Evolutionary conservation across 352 stramenopile genomes (phyloP).

Genomic region (Halophytophthora batemanensis): DNA sequence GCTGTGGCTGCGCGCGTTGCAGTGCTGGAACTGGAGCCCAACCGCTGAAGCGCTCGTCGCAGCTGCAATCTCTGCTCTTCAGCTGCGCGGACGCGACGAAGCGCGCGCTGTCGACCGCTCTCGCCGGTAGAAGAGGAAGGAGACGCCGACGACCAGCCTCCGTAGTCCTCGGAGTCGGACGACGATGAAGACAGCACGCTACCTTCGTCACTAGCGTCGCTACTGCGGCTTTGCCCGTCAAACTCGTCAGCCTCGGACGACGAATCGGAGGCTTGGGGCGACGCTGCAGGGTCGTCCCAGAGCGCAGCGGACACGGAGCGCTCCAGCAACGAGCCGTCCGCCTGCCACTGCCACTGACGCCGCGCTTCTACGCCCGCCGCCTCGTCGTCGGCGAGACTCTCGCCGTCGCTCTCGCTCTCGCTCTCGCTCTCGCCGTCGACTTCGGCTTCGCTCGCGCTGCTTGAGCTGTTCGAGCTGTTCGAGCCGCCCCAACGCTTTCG

Average conservation of each 20-base stretch:
- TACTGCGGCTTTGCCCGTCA: too few relatives aligned
- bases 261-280: too few relatives aligned
- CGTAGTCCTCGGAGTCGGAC: conserved; percentile 4
- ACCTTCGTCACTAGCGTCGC: too few relatives aligned
- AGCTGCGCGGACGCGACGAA: too few relatives aligned
- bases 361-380: too few relatives aligned
- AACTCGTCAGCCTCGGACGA: too few relatives aligned
- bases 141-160: too few relatives aligned
- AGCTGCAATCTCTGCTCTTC: neutral
- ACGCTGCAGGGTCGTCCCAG: neutral
- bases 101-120: neutral
- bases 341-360: conserved; percentile 6
- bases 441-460: neutral
- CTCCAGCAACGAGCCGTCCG: conserved; percentile 9
- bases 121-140: conserved; percentile 8
- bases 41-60: neutral
- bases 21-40: neutral
- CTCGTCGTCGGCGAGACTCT: conserved; percentile 4
- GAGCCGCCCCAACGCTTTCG: neutral
- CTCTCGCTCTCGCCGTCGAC: conserved; percentile 3
- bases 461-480: neutral
- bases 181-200: neutral
- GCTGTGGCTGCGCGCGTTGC: too few relatives aligned
- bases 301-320: conserved; percentile 5
- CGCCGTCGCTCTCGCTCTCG: conserved; percentile 7